Conservation (phyloP, 345 rosid genomes). For the Erucastrum elatum region DNA sequence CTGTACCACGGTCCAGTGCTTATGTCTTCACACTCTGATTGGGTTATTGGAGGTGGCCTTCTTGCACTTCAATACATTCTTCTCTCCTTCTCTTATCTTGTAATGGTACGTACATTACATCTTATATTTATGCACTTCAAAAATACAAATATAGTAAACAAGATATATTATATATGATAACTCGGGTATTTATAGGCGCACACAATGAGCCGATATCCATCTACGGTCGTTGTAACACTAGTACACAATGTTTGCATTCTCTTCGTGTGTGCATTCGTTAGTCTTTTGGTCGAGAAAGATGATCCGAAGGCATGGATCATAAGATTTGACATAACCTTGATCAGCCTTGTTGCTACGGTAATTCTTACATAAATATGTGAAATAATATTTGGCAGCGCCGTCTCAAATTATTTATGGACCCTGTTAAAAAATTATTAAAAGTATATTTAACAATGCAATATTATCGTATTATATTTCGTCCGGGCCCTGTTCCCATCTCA, state of each 20-base stretch:
- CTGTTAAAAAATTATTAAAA: too few species aligned
- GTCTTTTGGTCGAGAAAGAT: conserved; percentile 49
- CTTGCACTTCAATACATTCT: conserved; percentile 37
- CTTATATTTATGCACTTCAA: not conserved
- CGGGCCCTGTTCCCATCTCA: too few species aligned
- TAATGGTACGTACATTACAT: conserved; percentile 39
- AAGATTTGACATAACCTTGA: conserved; percentile 47
- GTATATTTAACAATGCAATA: too few species aligned
- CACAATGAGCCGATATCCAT: conserved; percentile 78
- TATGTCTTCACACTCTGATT: conserved; percentile 37
- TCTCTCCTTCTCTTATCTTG: conserved; percentile 40
- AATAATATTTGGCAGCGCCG: not conserved
- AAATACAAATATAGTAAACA: not conserved
- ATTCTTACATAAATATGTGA: not conserved
- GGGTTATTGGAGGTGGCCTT: conserved; percentile 49
- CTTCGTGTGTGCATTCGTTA: conserved; percentile 53
- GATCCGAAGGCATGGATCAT: conserved; percentile 63
- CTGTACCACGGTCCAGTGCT: conserved; percentile 48
- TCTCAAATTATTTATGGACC: too few species aligned
- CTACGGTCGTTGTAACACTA: conserved; percentile 66
- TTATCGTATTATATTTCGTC: too few species aligned
- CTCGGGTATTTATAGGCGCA: conserved; percentile 52
- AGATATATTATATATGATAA: not conserved
- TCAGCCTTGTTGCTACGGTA: conserved; percentile 41
- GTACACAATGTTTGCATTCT: conserved; percentile 60